phyloP scores from a whole-genome alignment of 1,139 yeast species.

The Wickerhamomyces sp. region DNA sequence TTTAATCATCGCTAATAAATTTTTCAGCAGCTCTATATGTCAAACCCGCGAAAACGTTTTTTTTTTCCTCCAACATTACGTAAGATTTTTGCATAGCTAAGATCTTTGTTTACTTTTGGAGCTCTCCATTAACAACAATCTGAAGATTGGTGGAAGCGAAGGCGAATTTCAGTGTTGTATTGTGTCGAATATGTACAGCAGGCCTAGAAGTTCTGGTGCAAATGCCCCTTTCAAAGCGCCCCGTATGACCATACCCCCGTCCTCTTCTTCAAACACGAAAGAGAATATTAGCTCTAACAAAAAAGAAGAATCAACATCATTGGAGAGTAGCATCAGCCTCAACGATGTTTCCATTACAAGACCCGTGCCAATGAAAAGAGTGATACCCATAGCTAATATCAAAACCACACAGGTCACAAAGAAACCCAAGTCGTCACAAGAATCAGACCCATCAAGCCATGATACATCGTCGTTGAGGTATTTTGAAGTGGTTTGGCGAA shows the following conservation, averaged over 20 bases:
- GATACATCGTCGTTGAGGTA: slow-evolving; percentile 6
- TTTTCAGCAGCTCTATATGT: background rate
- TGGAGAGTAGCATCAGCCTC: background rate
- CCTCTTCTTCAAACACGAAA: background rate
- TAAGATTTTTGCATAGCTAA: background rate
- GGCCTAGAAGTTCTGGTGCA: slow-evolving; percentile 10
- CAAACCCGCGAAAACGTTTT: background rate
- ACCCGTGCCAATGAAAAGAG: slow-evolving; percentile 1
- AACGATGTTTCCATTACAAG: background rate
- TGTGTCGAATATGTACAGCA: slow-evolving; percentile 17
- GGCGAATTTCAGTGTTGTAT: background rate
- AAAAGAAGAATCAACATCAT: background rate
- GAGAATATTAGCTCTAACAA: background rate
- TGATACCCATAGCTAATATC: background rate
- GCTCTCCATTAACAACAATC: too few species aligned
- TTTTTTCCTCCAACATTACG: background rate
- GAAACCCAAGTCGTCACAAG: slow-evolving; percentile 1
- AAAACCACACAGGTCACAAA: background rate
- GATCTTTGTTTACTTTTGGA: slow-evolving; percentile 5
- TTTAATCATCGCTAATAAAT: too few species aligned
- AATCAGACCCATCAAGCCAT: background rate
- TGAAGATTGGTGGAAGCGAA: too few species aligned
- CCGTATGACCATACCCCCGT: slow-evolving; percentile 16
- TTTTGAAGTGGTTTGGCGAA: slow-evolving; percentile 38
- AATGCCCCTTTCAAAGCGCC: slow-evolving; percentile 22